Evolutionary conservation across 306 rosid species (phyloP).

Genomic region (Herpetospermum pedunculosum): DNA sequence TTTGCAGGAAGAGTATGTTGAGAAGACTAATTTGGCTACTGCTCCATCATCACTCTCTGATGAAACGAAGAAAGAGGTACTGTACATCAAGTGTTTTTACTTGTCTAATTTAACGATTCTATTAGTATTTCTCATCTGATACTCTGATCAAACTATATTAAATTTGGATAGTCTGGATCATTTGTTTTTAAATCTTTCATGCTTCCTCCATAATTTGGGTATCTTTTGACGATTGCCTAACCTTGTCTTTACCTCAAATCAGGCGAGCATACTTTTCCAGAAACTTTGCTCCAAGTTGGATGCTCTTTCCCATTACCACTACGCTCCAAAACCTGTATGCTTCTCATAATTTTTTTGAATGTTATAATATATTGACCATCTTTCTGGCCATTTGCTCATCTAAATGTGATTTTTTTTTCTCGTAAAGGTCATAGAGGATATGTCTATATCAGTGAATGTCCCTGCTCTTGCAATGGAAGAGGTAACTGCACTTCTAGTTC

Average conservation of each 20-base stretch:
- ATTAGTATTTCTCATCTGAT: not conserved
- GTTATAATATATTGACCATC: not conserved
- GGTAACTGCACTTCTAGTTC: conserved; percentile 32
- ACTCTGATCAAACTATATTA: not conserved
- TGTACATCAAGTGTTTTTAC: conserved; percentile 6
- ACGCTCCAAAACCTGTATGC: conserved; percentile 88
- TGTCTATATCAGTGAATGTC: conserved; percentile 62
- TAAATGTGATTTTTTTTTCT: conserved; percentile 14
- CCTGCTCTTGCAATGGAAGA: conserved; percentile 99
- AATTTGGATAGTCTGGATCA: not conserved
- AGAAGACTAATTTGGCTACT: conserved; percentile 41
- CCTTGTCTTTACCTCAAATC: conserved; percentile 23
- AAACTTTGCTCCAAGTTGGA: conserved; percentile 74
- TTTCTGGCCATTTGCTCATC: conserved; percentile 2
- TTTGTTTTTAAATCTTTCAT: not conserved
- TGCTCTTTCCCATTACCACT: conserved; percentile 89
- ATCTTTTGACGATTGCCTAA: not conserved
- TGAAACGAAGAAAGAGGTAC: conserved; percentile 70
- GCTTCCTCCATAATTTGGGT: not conserved
- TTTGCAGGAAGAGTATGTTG: conserved; percentile 76
- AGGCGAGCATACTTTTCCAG: conserved; percentile 73
- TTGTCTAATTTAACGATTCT: not conserved
- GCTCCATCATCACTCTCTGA: conserved; percentile 59
- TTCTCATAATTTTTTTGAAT: not conserved
- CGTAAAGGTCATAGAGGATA: conserved; percentile 79